A percentile compares a stretch with the other conserved stretches of the same genome.
These are phyloP conservation scores for Pichia sp. DNA, from an alignment of 1,139 yeast genomes.

Conservation along the genomic window DNA sequence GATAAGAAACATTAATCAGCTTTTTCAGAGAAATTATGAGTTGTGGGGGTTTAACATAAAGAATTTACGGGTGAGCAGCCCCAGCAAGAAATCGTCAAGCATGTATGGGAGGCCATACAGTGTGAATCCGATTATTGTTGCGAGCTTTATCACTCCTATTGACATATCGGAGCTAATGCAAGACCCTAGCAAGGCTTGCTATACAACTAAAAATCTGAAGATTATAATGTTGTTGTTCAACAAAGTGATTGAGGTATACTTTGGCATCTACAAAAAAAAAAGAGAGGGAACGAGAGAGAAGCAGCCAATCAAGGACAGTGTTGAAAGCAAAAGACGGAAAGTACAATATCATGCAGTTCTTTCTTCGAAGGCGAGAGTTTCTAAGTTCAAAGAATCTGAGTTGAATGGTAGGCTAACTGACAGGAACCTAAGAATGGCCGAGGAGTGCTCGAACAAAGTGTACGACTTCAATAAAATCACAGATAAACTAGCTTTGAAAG, in stretches of 20 bases:
- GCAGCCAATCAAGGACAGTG: neutral
- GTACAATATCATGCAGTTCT: neutral
- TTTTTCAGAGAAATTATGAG: conserved; percentile 21
- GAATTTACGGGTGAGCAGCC: conserved; percentile 16
- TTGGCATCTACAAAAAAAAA: conserved; percentile 10
- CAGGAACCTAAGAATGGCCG: neutral
- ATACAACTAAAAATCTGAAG: conserved; percentile 31
- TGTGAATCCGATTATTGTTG: conserved; percentile 39
- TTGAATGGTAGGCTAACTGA: conserved; percentile 3
- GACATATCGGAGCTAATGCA: conserved; percentile 39
- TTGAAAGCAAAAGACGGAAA: neutral
- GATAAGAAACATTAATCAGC: conserved; percentile 28
- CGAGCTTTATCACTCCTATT: conserved; percentile 35
- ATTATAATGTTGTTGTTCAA: conserved; percentile 34
- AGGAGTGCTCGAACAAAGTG: neutral
- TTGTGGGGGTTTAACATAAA: conserved; percentile 12
- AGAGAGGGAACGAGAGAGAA: neutral
- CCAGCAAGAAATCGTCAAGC: conserved; percentile 6
- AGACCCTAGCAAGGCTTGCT: conserved; percentile 37
- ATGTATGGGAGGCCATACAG: conserved; percentile 32
- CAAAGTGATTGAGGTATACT: conserved; percentile 33
- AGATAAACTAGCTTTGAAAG: neutral
- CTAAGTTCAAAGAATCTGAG: conserved; percentile 4
- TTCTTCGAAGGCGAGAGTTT: conserved; percentile 6
- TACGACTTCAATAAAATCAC: conserved; percentile 7